Percentiles rank a stretch among this genome's conserved stretches.
These are phyloP conservation scores for Diplodia scrobiculata DNA, from an alignment of 2,329 filamentous ascomycete species.

Conservation along the genomic window DNA sequence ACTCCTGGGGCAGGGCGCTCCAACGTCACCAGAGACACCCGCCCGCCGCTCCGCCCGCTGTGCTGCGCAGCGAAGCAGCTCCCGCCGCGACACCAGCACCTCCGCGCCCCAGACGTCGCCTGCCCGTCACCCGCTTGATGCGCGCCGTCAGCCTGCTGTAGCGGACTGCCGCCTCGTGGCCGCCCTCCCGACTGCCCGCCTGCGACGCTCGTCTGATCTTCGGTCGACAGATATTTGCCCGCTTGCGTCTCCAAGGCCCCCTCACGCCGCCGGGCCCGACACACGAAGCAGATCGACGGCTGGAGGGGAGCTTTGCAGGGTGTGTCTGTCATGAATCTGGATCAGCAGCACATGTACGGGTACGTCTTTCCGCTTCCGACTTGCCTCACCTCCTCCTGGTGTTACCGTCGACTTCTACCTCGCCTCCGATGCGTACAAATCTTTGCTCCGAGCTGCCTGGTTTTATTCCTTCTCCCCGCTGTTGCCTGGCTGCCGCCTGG, in stretches of 20 bases:
- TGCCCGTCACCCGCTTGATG: constrained; percentile 10
- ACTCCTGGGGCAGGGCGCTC: constrained; percentile 25
- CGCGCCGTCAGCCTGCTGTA: constrained; percentile 10
- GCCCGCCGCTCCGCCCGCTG: not conserved
- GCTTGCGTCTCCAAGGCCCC: not conserved
- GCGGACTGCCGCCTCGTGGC: constrained; percentile 12
- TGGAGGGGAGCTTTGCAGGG: constrained; percentile 21
- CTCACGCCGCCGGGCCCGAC: not conserved
- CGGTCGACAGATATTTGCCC: constrained; percentile 22
- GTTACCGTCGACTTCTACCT: constrained; percentile 11
- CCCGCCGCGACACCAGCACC: constrained; percentile 14
- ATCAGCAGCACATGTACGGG: constrained; percentile 29
- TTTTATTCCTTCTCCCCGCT: not conserved
- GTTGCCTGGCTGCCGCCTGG: constrained; percentile 8
- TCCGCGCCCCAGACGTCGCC: constrained; percentile 8
- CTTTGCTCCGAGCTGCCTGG: not conserved
- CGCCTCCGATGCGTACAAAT: constrained; percentile 1
- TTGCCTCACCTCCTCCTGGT: constrained; percentile 8
- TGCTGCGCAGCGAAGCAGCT: not conserved
- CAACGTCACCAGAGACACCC: constrained; percentile 22
- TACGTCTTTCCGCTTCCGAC: constrained; percentile 20
- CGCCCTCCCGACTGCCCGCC: constrained; percentile 16
- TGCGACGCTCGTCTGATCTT: constrained; percentile 12
- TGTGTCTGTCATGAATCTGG: constrained; percentile 30
- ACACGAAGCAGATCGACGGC: constrained; percentile 1